These are phyloP conservation scores for Teratosphaeria zuluensis DNA, from an alignment of 2,329 filamentous ascomycete genomes.

Conservation along the genomic window DNA sequence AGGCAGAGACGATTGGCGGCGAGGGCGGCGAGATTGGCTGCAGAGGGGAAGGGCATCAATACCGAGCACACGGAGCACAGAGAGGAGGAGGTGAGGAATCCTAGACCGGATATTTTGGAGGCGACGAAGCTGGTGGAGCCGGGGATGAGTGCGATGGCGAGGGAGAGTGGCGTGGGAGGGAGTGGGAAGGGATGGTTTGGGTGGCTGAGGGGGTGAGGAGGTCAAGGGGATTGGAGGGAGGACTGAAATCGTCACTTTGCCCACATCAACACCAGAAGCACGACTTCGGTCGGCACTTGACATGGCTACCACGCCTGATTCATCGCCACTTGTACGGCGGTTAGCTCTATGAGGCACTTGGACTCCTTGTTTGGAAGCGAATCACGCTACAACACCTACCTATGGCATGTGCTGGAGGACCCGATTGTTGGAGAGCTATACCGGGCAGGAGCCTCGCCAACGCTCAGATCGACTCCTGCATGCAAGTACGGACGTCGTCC, in stretches of 20 bases:
- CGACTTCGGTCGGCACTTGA: no score
- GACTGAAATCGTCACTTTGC: neutral
- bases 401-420: no score
- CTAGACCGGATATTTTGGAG: constrained; percentile 16
- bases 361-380: no score
- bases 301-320: no score
- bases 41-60: constrained; percentile 24
- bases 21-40: constrained; percentile 39
- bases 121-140: constrained; percentile 11
- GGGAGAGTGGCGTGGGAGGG: neutral
- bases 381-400: no score
- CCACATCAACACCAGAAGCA: neutral
- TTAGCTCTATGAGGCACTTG: no score
- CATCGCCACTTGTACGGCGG: no score
- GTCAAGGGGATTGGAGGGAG: neutral
- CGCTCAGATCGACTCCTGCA: no score
- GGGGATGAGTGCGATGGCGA: neutral
- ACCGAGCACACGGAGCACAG: constrained; percentile 14
- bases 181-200: constrained; percentile 1
- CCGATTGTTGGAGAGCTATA: no score
- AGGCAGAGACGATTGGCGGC: constrained; percentile 41
- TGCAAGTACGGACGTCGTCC: no score
- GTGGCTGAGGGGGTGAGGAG: neutral
- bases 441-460: no score
- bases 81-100: constrained; percentile 12